Percentiles rank a stretch among this genome's conserved stretches.
These are phyloP conservation scores for Trichoderma harzianum DNA, from an alignment of 2,329 filamentous ascomycete species.

Conservation along the genomic window DNA sequence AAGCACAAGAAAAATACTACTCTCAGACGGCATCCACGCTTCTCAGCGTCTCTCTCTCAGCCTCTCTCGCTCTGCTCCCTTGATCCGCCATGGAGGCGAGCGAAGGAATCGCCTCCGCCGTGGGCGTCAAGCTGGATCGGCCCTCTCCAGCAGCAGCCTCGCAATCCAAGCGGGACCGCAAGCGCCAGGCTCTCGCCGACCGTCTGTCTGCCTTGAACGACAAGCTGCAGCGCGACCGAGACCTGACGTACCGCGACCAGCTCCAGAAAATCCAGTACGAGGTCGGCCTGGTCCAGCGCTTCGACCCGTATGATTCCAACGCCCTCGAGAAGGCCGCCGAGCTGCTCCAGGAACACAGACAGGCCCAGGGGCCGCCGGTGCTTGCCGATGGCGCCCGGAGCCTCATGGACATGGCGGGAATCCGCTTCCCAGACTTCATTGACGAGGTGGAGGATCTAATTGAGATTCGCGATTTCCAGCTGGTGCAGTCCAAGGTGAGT, in stretches of 20 bases:
- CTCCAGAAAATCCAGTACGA: slow-evolving; percentile 89
- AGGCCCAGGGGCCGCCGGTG: slow-evolving; percentile 40
- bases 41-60: neutral
- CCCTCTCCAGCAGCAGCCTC: slow-evolving; percentile 37
- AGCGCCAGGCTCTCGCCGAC: slow-evolving; percentile 77
- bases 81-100: slow-evolving; percentile 37
- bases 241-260: slow-evolving; percentile 82
- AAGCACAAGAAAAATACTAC: neutral
- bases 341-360: slow-evolving; percentile 54
- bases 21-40: neutral
- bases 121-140: slow-evolving; percentile 35
- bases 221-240: slow-evolving; percentile 75
- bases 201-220: slow-evolving; percentile 72
- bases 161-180: slow-evolving; percentile 86
- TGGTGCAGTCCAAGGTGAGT: slow-evolving; percentile 74
- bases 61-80: neutral
- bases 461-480: slow-evolving; percentile 79
- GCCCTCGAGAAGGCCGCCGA: slow-evolving; percentile 70
- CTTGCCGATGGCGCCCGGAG: slow-evolving; percentile 48
- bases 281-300: slow-evolving; percentile 78
- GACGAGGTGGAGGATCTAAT: slow-evolving; percentile 83
- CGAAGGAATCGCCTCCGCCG: slow-evolving; percentile 34
- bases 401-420: slow-evolving; percentile 72
- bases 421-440: slow-evolving; percentile 80
- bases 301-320: slow-evolving; percentile 72